A percentile compares a stretch with the other conserved stretches of the same genome.
These are phyloP conservation scores for Amylocarpus encephaloides DNA, from an alignment of 2,329 filamentous ascomycete species.

Conservation along the genomic window DNA sequence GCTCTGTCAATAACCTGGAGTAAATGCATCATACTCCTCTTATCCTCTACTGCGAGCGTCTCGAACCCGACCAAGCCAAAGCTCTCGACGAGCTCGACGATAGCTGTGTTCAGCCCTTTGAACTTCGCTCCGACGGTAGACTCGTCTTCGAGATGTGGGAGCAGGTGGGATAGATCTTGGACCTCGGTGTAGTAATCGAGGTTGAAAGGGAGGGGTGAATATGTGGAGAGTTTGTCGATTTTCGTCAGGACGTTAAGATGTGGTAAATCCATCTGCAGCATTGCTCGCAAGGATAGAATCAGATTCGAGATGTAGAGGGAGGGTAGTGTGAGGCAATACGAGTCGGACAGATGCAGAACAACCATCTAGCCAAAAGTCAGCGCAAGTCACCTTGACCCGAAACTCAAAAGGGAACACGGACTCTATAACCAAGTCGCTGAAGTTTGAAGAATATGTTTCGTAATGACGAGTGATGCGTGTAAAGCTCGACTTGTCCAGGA, in stretches of 20 bases:
- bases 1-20: conserved; percentile 86
- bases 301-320: conserved; percentile 94
- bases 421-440: conserved; percentile 87
- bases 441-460: conserved; percentile 87
- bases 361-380: conserved; percentile 60
- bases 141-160: conserved; percentile 75
- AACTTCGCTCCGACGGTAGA: conserved; percentile 73
- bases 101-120: conserved; percentile 74
- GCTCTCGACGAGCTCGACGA: conserved; percentile 79
- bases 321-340: conserved; percentile 85
- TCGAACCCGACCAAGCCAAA: conserved; percentile 90
- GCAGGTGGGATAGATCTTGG: conserved; percentile 79
- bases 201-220: conserved; percentile 85
- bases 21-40: conserved; percentile 91
- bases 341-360: conserved; percentile 88
- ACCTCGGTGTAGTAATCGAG: conserved; percentile 97
- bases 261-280: conserved; percentile 97
- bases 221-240: conserved; percentile 86
- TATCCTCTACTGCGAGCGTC: conserved; percentile 92
- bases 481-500: conserved; percentile 93
- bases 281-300: conserved; percentile 85
- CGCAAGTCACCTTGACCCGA: conserved; percentile 2
- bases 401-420: conserved; percentile 40
- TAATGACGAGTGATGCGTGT: conserved; percentile 88
- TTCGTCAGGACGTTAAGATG: conserved; percentile 96